phyloP scores from a whole-genome alignment of 2,329 filamentous ascomycete genomes.

The Aphanocladium album region DNA sequence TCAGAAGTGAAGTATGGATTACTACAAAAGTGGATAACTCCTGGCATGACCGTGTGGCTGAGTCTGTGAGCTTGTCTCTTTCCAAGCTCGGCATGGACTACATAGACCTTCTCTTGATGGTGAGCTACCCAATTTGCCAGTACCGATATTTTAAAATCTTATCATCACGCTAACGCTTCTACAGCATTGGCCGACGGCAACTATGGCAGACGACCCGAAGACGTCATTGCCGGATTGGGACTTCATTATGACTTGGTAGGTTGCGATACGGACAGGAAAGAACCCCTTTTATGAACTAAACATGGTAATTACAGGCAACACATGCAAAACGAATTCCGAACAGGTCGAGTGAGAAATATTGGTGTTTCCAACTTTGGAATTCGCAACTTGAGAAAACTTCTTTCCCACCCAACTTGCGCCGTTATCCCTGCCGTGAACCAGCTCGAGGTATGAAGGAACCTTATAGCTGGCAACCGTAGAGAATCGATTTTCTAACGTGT shows the following conservation, averaged over 20 bases:
- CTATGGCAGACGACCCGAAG: not conserved
- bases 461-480: too few relatives aligned
- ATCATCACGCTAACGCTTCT: not conserved
- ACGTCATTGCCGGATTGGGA: not conserved
- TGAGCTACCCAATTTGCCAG: not conserved
- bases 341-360: conserved; percentile 72
- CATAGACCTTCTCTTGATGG: conserved; percentile 10
- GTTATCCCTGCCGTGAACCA: not conserved
- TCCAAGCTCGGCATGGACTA: not conserved
- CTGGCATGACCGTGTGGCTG: conserved; percentile 7
- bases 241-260: conserved; percentile 7
- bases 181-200: conserved; percentile 7
- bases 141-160: too few relatives aligned
- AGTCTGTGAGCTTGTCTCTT: conserved; percentile 5
- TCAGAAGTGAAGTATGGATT: not conserved
- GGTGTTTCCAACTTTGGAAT: conserved; percentile 85
- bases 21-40: conserved; percentile 12
- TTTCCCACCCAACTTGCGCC: conserved; percentile 48
- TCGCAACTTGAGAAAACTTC: conserved; percentile 70
- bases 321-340: conserved; percentile 63
- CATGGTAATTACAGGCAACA: conserved; percentile 27
- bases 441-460: not conserved
- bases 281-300: too few relatives aligned
- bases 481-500: too few relatives aligned
- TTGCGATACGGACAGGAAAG: not conserved